Base-by-base conservation (phyloP, 208 protist genomes). In the Trypanosomatidae sp. region DNA sequence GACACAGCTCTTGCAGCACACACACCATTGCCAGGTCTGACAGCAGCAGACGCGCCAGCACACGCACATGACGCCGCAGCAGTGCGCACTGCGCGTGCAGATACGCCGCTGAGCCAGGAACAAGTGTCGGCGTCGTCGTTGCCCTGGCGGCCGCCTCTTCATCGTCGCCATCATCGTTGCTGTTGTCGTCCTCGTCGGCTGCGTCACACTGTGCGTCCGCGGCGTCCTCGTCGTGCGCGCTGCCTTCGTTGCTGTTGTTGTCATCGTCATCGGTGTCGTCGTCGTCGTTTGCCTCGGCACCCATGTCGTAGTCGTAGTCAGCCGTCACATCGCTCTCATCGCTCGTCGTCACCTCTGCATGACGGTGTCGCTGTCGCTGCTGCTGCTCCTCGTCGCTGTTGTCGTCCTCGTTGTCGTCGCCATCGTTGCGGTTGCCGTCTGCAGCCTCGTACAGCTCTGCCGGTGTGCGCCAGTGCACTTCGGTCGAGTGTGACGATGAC, bases 1-100 rank as follows among this genome's bases (percentile, higher is more conserved):
- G 4, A 25, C 62, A 57, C 8, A 82, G 43, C n/a, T 56, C 57
- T 33, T 82, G 72, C 25, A 82, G 56, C 18, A 59, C 53, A 30
- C 51, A 45, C 21, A 82, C 10, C 15, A 57, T 6, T 5, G 41
- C 46, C 20, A 68, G 23, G 35, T 68, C 61, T 1, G 48, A 53
- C 11, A 37, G 45, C 24, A 68, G 21, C 43, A 57, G 16, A 5
- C 28, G 43, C 19, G 32, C 48, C 6, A 51, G 61, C 2, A 26
- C 45, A 4, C 42, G 48, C 32, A 68, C 24, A 25, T 43, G 39
- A 43, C 19, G 19, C 7, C 18, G 11, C 22, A 43, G 39, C 13
- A n/a, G 8, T n/a, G 10, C 8, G 39, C 22, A 43, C 10, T 43
- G 18, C 7, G 7, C 13, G 8, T 7, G 11, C 11, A 15, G 11